Evolutionary conservation across 1,284 basidiomycete species (phyloP).

Genomic region (Apiotrichum siamense): DNA sequence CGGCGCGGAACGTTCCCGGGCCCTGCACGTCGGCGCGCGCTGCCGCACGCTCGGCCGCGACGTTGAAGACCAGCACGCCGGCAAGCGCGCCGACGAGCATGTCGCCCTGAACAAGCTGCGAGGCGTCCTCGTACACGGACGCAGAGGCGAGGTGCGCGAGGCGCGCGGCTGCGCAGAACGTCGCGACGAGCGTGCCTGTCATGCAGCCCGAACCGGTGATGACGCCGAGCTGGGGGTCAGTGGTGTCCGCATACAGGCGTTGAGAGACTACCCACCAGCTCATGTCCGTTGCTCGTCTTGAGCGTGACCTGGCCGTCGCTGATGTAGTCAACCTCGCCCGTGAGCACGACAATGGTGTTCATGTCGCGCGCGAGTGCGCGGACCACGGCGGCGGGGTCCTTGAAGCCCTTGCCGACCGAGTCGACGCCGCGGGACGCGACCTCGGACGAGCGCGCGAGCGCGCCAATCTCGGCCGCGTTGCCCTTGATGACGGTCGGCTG

Average conservation of each 20-base stretch:
- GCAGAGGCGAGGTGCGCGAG: slow-evolving; percentile 25
- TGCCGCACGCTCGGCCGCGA: slow-evolving; percentile 77
- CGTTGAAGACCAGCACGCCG: slow-evolving; percentile 71
- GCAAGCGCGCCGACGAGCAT: slow-evolving; percentile 68
- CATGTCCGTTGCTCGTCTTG: slow-evolving; percentile 67
- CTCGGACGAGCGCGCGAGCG: slow-evolving; percentile 67
- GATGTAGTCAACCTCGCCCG: slow-evolving; percentile 76
- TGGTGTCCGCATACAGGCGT: not conserved
- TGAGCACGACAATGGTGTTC: slow-evolving; percentile 78
- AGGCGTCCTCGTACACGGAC: slow-evolving; percentile 21
- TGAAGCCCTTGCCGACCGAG: slow-evolving; percentile 67
- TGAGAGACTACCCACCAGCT: slow-evolving; percentile 46
- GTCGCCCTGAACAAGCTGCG: slow-evolving; percentile 59
- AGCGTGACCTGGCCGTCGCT: slow-evolving; percentile 72
- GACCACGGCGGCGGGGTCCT: slow-evolving; percentile 67
- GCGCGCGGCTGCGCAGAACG: slow-evolving; percentile 68
- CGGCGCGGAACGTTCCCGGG: slow-evolving; percentile 80
- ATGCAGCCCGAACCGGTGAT: slow-evolving; percentile 92
- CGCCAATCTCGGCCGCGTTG: slow-evolving; percentile 83
- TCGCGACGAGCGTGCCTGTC: slow-evolving; percentile 51
- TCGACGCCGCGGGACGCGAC: slow-evolving; percentile 84
- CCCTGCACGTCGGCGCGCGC: slow-evolving; percentile 65
- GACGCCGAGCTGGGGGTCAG: slow-evolving; percentile 53
- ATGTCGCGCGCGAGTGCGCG: slow-evolving; percentile 65
- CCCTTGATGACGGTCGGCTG: slow-evolving; percentile 93